Evolutionary conservation across 495 filamentous ascomycete species (phyloP).

Genomic region (Barbatosphaeria neglecta): DNA sequence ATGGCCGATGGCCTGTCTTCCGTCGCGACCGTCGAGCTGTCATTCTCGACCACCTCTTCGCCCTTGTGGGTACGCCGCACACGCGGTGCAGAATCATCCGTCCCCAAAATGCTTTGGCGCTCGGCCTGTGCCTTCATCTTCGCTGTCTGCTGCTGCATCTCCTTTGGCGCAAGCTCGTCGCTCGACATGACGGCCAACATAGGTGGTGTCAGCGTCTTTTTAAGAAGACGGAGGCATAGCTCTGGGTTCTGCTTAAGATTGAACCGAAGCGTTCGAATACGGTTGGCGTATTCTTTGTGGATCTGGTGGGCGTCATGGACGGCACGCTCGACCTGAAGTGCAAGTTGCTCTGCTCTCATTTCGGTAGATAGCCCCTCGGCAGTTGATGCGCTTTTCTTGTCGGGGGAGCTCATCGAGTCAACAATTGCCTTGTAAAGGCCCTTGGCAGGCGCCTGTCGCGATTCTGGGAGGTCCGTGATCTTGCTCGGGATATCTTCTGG

Average conservation of each 20-base stretch:
- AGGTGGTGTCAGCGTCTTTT: slow-evolving; percentile 53
- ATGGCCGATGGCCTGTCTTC: slow-evolving; percentile 29
- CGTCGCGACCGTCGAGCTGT: slow-evolving; percentile 17
- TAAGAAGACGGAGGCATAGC: slow-evolving; percentile 64
- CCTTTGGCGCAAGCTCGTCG: slow-evolving; percentile 83
- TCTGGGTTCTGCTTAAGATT: slow-evolving; percentile 81
- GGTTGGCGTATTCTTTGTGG: slow-evolving; percentile 26
- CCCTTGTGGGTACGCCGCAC: slow-evolving; percentile 91
- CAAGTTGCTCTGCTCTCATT: slow-evolving; percentile 29
- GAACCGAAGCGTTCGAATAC: slow-evolving; percentile 48
- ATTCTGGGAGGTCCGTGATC: slow-evolving; percentile 27
- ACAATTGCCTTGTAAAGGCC: slow-evolving; percentile 31
- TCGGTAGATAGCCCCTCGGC: slow-evolving; percentile 24
- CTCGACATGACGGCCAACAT: slow-evolving; percentile 72
- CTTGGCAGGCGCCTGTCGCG: slow-evolving; percentile 30
- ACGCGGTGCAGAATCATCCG: slow-evolving; percentile 63
- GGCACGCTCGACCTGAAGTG: slow-evolving; percentile 61
- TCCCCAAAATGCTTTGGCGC: slow-evolving; percentile 74
- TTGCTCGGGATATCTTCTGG: slow-evolving; percentile 25
- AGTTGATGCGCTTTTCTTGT: slow-evolving; percentile 27
- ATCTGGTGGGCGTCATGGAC: slow-evolving; percentile 34
- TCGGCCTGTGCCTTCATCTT: slow-evolving; percentile 61
- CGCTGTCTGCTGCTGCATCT: slow-evolving; percentile 68
- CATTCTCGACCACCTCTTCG: slow-evolving; percentile 77
- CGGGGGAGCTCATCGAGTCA: slow-evolving; percentile 22